Conservation (phyloP, 1,284 basidiomycete genomes). For the Wallemia hederae region DNA sequence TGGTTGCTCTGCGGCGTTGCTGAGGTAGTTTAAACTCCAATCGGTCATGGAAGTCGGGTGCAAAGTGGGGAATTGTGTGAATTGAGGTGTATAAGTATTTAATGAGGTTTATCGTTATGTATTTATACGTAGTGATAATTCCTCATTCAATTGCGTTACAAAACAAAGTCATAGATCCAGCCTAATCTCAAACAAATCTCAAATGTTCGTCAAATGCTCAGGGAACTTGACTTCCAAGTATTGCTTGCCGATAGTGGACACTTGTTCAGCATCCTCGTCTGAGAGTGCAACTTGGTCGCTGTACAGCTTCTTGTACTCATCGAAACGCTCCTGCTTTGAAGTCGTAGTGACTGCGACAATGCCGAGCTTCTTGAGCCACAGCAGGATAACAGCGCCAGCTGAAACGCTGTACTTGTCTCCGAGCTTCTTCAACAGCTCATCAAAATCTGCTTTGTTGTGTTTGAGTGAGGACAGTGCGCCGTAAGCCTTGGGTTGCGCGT, state of each 20-base stretch:
- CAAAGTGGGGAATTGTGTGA: no score
- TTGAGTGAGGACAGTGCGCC: conserved; percentile 27
- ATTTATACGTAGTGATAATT: no score
- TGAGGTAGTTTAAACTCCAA: not conserved
- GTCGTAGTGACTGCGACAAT: not conserved
- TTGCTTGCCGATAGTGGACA: not conserved
- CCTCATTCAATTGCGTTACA: no score
- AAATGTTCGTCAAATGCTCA: not conserved
- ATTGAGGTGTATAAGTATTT: no score
- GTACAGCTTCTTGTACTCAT: not conserved
- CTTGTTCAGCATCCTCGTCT: not conserved
- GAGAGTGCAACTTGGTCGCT: not conserved
- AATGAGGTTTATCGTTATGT: no score
- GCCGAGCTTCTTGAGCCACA: not conserved
- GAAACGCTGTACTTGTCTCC: conserved; percentile 19
- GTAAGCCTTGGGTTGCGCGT: conserved; percentile 4
- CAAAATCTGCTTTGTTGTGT: conserved; percentile 25
- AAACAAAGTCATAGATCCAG: not conserved
- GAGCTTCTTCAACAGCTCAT: conserved; percentile 31
- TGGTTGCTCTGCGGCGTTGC: not conserved
- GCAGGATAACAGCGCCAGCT: not conserved
- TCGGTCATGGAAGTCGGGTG: not conserved
- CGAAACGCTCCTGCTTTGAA: not conserved
- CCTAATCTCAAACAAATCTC: no score
- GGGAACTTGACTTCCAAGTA: not conserved